phyloP scores from a whole-genome alignment of 108 stramenopile genomes.

The Pseudonitzschia delicatissima region DNA sequence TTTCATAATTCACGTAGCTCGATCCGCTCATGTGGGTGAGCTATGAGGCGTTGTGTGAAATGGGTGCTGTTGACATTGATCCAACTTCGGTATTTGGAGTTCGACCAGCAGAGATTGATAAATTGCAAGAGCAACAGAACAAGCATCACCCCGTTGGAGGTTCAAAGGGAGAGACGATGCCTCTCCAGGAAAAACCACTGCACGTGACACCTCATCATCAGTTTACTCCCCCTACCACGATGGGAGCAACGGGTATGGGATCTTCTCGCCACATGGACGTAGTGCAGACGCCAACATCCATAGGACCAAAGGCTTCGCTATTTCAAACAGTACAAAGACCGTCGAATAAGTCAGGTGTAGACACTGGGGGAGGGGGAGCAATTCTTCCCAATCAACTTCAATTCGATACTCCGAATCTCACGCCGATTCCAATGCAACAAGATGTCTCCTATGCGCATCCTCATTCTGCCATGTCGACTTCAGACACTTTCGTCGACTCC shows the following conservation, averaged over 20 bases:
- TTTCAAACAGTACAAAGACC: constrained; percentile 37
- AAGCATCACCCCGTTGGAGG: neutral
- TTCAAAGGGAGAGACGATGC: constrained; percentile 15
- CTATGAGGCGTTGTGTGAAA: constrained; percentile 77
- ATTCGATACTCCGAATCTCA: constrained; percentile 62
- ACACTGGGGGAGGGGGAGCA: constrained; percentile 1
- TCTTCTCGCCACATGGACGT: constrained; percentile 24
- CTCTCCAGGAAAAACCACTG: constrained; percentile 27
- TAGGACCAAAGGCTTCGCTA: constrained; percentile 37
- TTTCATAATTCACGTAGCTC: constrained; percentile 25
- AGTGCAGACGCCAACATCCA: constrained; percentile 26
- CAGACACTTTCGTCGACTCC: constrained; percentile 19
- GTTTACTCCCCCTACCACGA: constrained; percentile 16
- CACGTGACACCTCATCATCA: constrained; percentile 28
- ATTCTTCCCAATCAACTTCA: constrained; percentile 31
- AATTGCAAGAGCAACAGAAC: constrained; percentile 24
- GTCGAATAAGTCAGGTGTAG: constrained; percentile 11
- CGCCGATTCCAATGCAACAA: constrained; percentile 49
- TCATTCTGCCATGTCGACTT: constrained; percentile 1
- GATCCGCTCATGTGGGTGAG: constrained; percentile 88
- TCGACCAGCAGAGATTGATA: constrained; percentile 34
- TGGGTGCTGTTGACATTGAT: constrained; percentile 67
- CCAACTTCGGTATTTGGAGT: constrained; percentile 72
- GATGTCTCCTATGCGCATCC: constrained; percentile 28
- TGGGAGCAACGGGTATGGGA: constrained; percentile 12